These are phyloP conservation scores for Pythium catenulatum DNA, from an alignment of 352 stramenopile genomes.

Conservation along the genomic window DNA sequence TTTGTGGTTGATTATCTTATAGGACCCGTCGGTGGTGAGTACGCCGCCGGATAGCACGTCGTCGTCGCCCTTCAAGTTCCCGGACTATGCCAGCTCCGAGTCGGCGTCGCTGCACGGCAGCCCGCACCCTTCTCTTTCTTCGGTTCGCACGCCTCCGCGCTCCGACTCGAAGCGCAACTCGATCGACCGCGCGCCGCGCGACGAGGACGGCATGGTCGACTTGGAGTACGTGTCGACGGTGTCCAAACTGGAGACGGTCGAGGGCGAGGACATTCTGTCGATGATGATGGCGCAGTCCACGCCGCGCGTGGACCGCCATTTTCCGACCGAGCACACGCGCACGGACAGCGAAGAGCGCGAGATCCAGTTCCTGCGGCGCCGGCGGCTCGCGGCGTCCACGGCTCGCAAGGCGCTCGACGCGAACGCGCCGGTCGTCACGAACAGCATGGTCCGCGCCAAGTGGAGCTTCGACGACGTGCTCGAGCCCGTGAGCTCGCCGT, in stretches of 20 bases:
- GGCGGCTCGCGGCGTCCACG: slow-evolving; percentile 62
- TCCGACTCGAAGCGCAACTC: background rate
- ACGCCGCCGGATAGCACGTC: slow-evolving; percentile 46
- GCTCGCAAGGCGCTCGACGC: slow-evolving; percentile 55
- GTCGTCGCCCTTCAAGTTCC: slow-evolving; percentile 58
- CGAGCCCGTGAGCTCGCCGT: slow-evolving; percentile 15
- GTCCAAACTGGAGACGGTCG: slow-evolving; percentile 74
- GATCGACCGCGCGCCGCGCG: slow-evolving; percentile 17
- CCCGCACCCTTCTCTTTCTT: background rate
- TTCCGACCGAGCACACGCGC: slow-evolving; percentile 71
- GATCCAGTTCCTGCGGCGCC: slow-evolving; percentile 67
- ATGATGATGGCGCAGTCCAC: slow-evolving; percentile 70
- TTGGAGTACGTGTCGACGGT: slow-evolving; percentile 66
- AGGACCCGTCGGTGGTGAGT: slow-evolving; percentile 49
- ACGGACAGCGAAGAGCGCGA: slow-evolving; percentile 77
- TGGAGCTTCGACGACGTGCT: slow-evolving; percentile 59
- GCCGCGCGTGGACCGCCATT: slow-evolving; percentile 68
- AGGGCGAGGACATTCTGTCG: slow-evolving; percentile 80
- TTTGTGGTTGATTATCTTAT: too few relatives aligned
- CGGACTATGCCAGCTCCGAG: slow-evolving; percentile 48
- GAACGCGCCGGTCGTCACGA: slow-evolving; percentile 60
- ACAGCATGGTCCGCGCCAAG: slow-evolving; percentile 43
- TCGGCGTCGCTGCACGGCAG: slow-evolving; percentile 17
- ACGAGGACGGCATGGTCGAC: slow-evolving; percentile 70
- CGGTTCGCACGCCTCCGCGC: slow-evolving; percentile 2